These are phyloP conservation scores for Aspergillus caelatus DNA, from an alignment of 2,329 filamentous ascomycete species.

Conservation along the genomic window DNA sequence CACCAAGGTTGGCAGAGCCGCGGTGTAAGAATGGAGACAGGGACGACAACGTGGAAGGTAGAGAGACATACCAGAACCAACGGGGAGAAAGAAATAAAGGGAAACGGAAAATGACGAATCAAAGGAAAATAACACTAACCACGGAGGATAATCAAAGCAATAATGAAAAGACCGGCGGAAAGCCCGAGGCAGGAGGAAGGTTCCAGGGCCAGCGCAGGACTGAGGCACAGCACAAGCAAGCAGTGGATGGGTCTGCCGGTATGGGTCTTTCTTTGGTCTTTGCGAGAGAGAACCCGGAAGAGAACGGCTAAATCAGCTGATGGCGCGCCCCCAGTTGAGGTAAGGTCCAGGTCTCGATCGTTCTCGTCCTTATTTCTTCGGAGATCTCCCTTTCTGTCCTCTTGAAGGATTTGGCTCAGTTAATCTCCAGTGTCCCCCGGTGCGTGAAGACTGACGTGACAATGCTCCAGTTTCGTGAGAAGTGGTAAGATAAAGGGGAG, in stretches of 20 bases:
- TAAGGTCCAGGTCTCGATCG: not conserved
- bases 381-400: not conserved
- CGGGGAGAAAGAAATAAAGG: not conserved
- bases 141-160: conserved; percentile 14
- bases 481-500: not conserved
- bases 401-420: not conserved
- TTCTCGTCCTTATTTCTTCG: not conserved
- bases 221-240: conserved; percentile 6
- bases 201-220: conserved; percentile 20
- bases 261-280: conserved; percentile 20
- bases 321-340: conserved; percentile 4
- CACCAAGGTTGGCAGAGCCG: not conserved
- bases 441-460: conserved; percentile 7
- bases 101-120: conserved; percentile 1
- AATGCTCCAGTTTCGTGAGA: not conserved
- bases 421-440: conserved; percentile 1
- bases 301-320: conserved; percentile 28
- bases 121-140: conserved; percentile 22
- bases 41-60: conserved; percentile 1
- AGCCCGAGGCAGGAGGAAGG: conserved; percentile 9
- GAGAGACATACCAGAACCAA: not conserved
- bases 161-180: conserved; percentile 3
- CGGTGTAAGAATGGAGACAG: not conserved
- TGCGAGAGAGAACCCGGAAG: conserved; percentile 20
- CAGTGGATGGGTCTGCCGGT: conserved; percentile 26